These are phyloP conservation scores for Mucor velutinosus DNA, from an alignment of 371 early-diverging fungal genomes.

Conservation along the genomic window DNA sequence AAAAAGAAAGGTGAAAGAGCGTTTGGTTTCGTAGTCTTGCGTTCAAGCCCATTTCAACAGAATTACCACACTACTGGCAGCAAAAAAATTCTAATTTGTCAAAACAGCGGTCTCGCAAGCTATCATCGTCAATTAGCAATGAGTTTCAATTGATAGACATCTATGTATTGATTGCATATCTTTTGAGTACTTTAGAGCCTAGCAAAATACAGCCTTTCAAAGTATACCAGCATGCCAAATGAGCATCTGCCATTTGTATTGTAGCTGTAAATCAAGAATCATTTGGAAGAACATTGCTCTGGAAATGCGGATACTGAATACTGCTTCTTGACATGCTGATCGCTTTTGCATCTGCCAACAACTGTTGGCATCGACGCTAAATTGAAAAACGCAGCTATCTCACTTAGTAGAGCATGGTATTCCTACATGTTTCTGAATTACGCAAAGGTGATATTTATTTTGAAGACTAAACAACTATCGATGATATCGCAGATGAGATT, in stretches of 20 bases:
- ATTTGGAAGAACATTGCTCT: not conserved
- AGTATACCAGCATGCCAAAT: not conserved
- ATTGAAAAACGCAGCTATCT: no score
- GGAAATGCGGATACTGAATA: not conserved
- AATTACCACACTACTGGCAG: not conserved
- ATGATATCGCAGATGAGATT: not conserved
- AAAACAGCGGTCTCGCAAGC: slow-evolving; percentile 1
- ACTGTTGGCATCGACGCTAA: no score
- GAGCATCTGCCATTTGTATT: not conserved
- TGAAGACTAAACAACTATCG: not conserved
- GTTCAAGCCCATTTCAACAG: not conserved
- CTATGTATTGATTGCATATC: not conserved
- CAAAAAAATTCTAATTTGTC: slow-evolving; percentile 2
- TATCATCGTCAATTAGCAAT: not conserved
- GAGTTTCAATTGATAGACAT: not conserved
- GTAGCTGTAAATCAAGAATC: not conserved
- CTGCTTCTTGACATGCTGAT: not conserved
- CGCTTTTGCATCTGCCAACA: not conserved
- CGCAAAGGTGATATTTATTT: not conserved
- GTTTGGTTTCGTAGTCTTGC: not conserved
- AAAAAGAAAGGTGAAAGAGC: not conserved
- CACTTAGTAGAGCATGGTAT: no score
- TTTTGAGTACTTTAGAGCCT: not conserved
- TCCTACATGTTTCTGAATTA: no score
- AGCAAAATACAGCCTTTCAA: not conserved